A percentile compares a stretch with the other conserved stretches of the same genome.
phyloP scores from a whole-genome alignment of 1,284 basidiomycete species.

The Xerocomus nothofagi region DNA sequence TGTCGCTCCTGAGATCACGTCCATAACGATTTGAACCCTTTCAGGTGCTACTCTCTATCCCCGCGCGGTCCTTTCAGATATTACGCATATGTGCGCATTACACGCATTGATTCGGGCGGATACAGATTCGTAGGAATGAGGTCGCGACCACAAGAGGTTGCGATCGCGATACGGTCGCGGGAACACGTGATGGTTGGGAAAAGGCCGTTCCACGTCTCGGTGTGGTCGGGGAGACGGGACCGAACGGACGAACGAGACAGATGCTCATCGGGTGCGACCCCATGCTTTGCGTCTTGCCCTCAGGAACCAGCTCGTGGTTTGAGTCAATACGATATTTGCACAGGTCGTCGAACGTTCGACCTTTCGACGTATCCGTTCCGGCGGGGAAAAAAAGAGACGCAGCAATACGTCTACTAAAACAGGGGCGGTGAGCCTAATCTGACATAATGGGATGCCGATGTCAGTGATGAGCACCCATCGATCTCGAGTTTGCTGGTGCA shows the following conservation, averaged over 20 bases:
- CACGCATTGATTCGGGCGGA: slow-evolving; percentile 1
- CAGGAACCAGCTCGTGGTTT: background rate
- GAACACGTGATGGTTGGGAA: slow-evolving; percentile 16
- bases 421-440: slow-evolving; percentile 21
- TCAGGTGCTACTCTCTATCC: slow-evolving; percentile 24
- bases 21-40: slow-evolving; percentile 9
- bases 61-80: slow-evolving; percentile 16
- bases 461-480: slow-evolving; percentile 13
- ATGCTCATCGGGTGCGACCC: background rate
- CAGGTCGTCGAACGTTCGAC: too few species aligned
- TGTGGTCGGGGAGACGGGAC: slow-evolving; percentile 3
- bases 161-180: slow-evolving; percentile 33
- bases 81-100: slow-evolving; percentile 8
- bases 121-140: slow-evolving; percentile 8
- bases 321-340: background rate
- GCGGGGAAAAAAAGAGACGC: background rate
- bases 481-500: slow-evolving; percentile 24
- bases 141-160: slow-evolving; percentile 12
- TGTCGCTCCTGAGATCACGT: slow-evolving; percentile 33
- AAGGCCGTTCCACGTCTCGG: slow-evolving; percentile 17
- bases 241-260: slow-evolving; percentile 9
- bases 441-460: slow-evolving; percentile 12
- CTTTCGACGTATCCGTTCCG: slow-evolving; percentile 4
- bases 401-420: slow-evolving; percentile 20
- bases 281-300: slow-evolving; percentile 1